Evolutionary conservation across 73 alveolate species (phyloP).

Genomic region (Paramecium pentaurelia): DNA sequence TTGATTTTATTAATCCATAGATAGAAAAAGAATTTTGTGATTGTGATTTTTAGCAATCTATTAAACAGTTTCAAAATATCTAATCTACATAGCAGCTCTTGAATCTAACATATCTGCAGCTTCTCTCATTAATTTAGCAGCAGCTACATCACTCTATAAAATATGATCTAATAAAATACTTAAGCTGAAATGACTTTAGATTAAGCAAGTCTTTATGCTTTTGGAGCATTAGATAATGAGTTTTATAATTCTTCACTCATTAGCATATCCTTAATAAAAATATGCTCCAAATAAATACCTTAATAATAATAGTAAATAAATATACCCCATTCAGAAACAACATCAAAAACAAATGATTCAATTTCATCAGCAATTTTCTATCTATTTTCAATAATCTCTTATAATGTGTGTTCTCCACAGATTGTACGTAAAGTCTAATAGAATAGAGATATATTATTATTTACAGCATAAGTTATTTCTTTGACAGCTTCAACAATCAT

Average conservation of each 20-base stretch:
- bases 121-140: slow-evolving; percentile 57
- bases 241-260: slow-evolving; percentile 4
- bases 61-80: slow-evolving; percentile 50
- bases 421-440: slow-evolving; percentile 30
- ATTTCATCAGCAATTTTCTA: slow-evolving; percentile 53
- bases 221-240: slow-evolving; percentile 57
- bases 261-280: slow-evolving; percentile 53
- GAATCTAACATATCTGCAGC: slow-evolving; percentile 59
- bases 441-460: background rate
- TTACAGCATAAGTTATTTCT: slow-evolving; percentile 54
- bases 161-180: background rate
- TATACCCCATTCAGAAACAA: slow-evolving; percentile 49
- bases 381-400: slow-evolving; percentile 54
- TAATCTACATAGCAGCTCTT: slow-evolving; percentile 59
- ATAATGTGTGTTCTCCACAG: slow-evolving; percentile 58
- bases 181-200: slow-evolving; percentile 50
- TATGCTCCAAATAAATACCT: slow-evolving; percentile 54
- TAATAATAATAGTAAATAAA: background rate
- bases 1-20: background rate
- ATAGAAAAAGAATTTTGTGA: slow-evolving; percentile 6
- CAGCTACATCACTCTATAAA: slow-evolving; percentile 40
- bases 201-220: slow-evolving; percentile 45
- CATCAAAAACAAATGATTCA: slow-evolving; percentile 51
- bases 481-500: slow-evolving; percentile 7
- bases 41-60: slow-evolving; percentile 16